These are phyloP conservation scores for Sugiyamaella japonica DNA, from an alignment of 1,139 yeast species.

Conservation along the genomic window DNA sequence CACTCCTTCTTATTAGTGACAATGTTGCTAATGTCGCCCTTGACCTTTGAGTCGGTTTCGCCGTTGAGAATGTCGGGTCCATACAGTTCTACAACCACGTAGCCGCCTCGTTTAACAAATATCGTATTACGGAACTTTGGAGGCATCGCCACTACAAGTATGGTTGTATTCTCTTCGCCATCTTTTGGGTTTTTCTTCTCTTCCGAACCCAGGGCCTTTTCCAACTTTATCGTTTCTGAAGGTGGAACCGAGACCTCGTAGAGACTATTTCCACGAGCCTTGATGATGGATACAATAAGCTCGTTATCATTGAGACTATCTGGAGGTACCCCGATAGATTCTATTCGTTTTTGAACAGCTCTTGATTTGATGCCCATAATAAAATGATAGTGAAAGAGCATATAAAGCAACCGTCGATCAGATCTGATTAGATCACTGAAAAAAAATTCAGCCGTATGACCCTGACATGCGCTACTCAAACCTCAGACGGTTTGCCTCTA, in stretches of 20 bases:
- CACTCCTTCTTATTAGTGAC: constrained; percentile 40
- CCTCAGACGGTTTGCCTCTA: too few species aligned
- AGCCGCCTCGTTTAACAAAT: constrained; percentile 44
- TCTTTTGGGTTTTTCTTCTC: constrained; percentile 16
- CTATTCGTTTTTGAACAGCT: constrained; percentile 31
- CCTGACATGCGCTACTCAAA: too few species aligned
- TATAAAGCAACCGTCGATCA: too few species aligned
- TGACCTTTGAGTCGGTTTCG: constrained; percentile 29
- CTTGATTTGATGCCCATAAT: constrained; percentile 29
- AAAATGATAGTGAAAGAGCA: not conserved
- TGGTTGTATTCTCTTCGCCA: constrained; percentile 20
- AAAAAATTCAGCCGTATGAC: constrained; percentile 8
- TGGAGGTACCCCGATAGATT: constrained; percentile 38
- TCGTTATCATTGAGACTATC: constrained; percentile 34
- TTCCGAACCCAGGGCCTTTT: constrained; percentile 10
- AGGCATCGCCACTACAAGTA: constrained; percentile 41
- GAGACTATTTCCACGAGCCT: constrained; percentile 38
- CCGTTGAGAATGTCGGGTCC: constrained; percentile 26
- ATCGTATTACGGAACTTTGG: constrained; percentile 42
- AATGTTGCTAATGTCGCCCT: constrained; percentile 42
- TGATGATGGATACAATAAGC: constrained; percentile 36
- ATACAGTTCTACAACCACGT: constrained; percentile 37
- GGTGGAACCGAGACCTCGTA: constrained; percentile 38
- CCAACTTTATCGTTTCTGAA: constrained; percentile 26
- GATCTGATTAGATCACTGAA: not conserved